phyloP scores from a whole-genome alignment of 2,329 filamentous ascomycete species.

The Gremmenia infestans region DNA sequence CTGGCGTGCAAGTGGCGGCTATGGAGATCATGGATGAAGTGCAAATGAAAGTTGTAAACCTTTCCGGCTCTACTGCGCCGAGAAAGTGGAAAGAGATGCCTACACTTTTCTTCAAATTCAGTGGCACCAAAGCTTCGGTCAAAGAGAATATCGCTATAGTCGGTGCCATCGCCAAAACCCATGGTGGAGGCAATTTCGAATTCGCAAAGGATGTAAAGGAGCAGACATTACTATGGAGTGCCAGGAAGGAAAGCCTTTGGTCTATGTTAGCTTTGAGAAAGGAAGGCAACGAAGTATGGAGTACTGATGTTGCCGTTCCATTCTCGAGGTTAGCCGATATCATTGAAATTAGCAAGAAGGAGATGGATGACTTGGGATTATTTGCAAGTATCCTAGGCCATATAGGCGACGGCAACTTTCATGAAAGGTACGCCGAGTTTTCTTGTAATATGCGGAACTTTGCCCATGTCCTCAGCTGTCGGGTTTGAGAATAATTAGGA shows the following conservation, averaged over 20 bases:
- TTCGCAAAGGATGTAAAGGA: constrained; percentile 69
- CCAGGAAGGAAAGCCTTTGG: constrained; percentile 80
- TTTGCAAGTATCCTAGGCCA: constrained; percentile 88
- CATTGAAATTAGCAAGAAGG: constrained; percentile 78
- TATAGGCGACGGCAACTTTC: constrained; percentile 92
- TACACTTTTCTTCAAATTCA: constrained; percentile 82
- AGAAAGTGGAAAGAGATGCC: constrained; percentile 69
- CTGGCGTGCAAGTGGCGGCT: constrained; percentile 34
- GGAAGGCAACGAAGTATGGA: constrained; percentile 69
- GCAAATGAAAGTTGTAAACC: constrained; percentile 79
- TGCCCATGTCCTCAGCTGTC: too few relatives aligned
- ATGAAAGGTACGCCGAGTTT: constrained; percentile 48
- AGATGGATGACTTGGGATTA: constrained; percentile 78
- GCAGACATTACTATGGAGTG: constrained; percentile 72
- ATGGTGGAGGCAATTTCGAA: constrained; percentile 65
- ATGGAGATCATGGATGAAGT: constrained; percentile 83
- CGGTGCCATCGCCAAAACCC: constrained; percentile 57
- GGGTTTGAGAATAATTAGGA: too few relatives aligned
- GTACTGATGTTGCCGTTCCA: constrained; percentile 79
- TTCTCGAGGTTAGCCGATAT: constrained; percentile 71
- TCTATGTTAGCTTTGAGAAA: constrained; percentile 68
- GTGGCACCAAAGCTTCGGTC: constrained; percentile 73
- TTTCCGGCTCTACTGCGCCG: constrained; percentile 63
- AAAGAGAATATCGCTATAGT: constrained; percentile 70
- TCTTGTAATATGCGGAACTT: too few relatives aligned